Conservation (phyloP, 352 stramenopile species). For the Phytophthora pluvialis region DNA sequence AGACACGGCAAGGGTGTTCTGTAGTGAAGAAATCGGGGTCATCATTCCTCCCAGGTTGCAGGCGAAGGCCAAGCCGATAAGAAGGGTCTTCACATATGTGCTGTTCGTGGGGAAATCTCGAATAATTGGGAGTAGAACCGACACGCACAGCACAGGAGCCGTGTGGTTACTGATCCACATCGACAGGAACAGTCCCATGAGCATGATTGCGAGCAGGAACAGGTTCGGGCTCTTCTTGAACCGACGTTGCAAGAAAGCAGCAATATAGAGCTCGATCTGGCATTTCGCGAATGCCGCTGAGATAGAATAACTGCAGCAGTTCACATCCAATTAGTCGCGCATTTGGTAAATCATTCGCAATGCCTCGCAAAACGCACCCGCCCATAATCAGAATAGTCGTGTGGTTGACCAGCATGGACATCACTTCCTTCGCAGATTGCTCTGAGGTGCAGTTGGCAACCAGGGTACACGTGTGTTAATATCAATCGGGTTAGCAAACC, state of each 20-base stretch:
- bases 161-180: slow-evolving; percentile 96
- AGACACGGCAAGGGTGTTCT: slow-evolving; percentile 88
- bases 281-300: slow-evolving; percentile 92
- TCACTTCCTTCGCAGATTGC: slow-evolving; percentile 88
- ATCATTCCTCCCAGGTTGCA: slow-evolving; percentile 95
- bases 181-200: slow-evolving; percentile 92
- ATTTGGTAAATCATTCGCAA: slow-evolving; percentile 3
- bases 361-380: slow-evolving; percentile 49
- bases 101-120: slow-evolving; percentile 86
- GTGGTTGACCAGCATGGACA: slow-evolving; percentile 91
- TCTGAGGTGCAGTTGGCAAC: slow-evolving; percentile 37
- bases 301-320: slow-evolving; percentile 70
- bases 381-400: slow-evolving; percentile 94
- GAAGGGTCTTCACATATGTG: slow-evolving; percentile 89
- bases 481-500: not conserved
- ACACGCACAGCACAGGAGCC: slow-evolving; percentile 92
- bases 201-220: slow-evolving; percentile 93
- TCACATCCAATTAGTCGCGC: not conserved
- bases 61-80: slow-evolving; percentile 93
- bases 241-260: slow-evolving; percentile 84
- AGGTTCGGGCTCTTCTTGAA: slow-evolving; percentile 92
- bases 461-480: not conserved
- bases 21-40: slow-evolving; percentile 92
- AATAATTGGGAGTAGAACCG: slow-evolving; percentile 90
- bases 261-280: slow-evolving; percentile 93